Conservation (phyloP, 2,329 filamentous ascomycete species). For the Apiospora rasikravindrae region DNA sequence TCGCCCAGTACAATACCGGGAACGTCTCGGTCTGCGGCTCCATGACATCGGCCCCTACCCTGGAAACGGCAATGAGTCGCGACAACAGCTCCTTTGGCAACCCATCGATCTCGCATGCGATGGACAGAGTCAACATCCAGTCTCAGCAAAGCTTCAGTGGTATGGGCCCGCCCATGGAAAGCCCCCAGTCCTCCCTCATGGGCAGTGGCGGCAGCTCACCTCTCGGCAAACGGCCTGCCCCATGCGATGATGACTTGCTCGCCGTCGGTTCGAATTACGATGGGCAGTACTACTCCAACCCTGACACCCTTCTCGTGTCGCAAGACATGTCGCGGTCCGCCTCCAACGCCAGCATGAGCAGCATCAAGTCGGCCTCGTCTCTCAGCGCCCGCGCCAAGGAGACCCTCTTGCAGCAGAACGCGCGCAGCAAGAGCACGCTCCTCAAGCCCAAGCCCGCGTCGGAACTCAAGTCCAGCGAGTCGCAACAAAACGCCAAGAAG, state of each 20-base stretch:
- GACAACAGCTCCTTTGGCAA: slow-evolving; percentile 40
- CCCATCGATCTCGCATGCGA: slow-evolving; percentile 35
- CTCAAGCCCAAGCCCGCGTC: slow-evolving; percentile 53
- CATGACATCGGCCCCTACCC: slow-evolving; percentile 41
- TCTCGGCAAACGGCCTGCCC: slow-evolving; percentile 33
- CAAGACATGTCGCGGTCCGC: slow-evolving; percentile 53
- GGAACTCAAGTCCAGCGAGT: slow-evolving; percentile 34
- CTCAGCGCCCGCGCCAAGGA: slow-evolving; percentile 54
- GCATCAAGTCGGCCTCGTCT: slow-evolving; percentile 51
- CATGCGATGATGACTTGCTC: slow-evolving; percentile 35
- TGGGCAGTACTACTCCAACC: slow-evolving; percentile 38
- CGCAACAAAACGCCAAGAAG: slow-evolving; percentile 38
- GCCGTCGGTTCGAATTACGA: slow-evolving; percentile 45
- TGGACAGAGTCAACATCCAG: slow-evolving; percentile 39
- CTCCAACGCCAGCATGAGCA: slow-evolving; percentile 50
- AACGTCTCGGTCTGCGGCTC: slow-evolving; percentile 41
- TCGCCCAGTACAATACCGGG: slow-evolving; percentile 33
- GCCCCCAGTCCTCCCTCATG: slow-evolving; percentile 27
- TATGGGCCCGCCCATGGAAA: slow-evolving; percentile 30
- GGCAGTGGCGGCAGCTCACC: slow-evolving; percentile 34
- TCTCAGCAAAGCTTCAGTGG: slow-evolving; percentile 38
- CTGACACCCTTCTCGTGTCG: slow-evolving; percentile 38
- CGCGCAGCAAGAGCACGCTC: slow-evolving; percentile 44
- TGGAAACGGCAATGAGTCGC: slow-evolving; percentile 40
- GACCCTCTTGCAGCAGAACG: slow-evolving; percentile 51